Conservation (phyloP, 2,329 filamentous ascomycete genomes). For the Aspergillus fumigatus region DNA sequence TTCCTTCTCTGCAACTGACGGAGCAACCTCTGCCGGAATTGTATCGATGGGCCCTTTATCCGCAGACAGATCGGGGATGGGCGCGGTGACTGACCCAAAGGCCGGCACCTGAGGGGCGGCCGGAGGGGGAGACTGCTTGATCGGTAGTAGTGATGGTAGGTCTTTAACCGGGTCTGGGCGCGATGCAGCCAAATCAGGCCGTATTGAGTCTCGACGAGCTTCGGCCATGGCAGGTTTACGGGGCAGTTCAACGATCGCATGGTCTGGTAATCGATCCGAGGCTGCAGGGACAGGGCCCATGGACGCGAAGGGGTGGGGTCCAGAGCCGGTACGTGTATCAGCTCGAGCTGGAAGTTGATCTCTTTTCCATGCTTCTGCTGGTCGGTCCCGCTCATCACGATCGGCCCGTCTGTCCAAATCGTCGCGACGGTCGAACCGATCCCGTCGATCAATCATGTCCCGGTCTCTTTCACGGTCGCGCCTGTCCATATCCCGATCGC, state of each 20-base stretch:
- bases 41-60: slow-evolving; percentile 18
- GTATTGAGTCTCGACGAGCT: slow-evolving; percentile 28
- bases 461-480: slow-evolving; percentile 29
- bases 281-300: slow-evolving; percentile 10
- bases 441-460: slow-evolving; percentile 19
- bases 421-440: slow-evolving; percentile 26
- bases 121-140: slow-evolving; percentile 34
- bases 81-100: slow-evolving; percentile 36
- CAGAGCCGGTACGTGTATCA: slow-evolving; percentile 22
- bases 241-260: slow-evolving; percentile 16
- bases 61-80: slow-evolving; percentile 18
- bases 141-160: slow-evolving; percentile 15
- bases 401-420: slow-evolving; percentile 29
- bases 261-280: slow-evolving; percentile 23
- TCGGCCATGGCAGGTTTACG: slow-evolving; percentile 26
- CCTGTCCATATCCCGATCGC: slow-evolving; percentile 31
- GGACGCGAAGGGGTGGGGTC: slow-evolving; percentile 6
- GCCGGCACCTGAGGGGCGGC: slow-evolving; percentile 41
- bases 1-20: slow-evolving; percentile 20
- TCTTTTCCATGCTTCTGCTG: slow-evolving; percentile 35
- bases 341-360: slow-evolving; percentile 34
- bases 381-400: slow-evolving; percentile 29
- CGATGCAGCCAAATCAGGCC: slow-evolving; percentile 20
- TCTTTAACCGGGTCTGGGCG: slow-evolving; percentile 28
- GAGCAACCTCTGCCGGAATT: slow-evolving; percentile 1